Conservation (phyloP, 495 filamentous ascomycete genomes). For the Talaromyces adpressus region DNA sequence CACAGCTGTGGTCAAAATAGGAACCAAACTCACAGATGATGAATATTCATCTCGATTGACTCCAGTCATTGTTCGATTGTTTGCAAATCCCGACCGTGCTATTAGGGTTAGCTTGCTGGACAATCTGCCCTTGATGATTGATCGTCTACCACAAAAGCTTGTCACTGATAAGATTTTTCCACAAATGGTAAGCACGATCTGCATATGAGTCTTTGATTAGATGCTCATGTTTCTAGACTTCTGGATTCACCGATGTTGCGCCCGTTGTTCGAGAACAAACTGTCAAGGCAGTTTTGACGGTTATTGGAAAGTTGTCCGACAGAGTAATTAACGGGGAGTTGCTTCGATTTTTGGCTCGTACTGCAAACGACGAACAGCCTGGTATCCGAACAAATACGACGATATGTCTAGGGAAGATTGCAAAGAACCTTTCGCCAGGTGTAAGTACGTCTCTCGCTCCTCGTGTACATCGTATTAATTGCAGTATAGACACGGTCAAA, state of each 20-base stretch:
- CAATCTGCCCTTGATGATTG: conserved; percentile 85
- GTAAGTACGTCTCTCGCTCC: conserved; percentile 25
- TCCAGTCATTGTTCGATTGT: conserved; percentile 80
- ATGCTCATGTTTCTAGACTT: conserved; percentile 45
- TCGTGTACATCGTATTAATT: conserved; percentile 13
- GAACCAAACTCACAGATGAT: conserved; percentile 74
- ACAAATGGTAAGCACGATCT: conserved; percentile 58
- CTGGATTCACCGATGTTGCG: conserved; percentile 86
- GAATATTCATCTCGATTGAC: conserved; percentile 82
- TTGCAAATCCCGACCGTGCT: conserved; percentile 85
- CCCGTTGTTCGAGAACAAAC: conserved; percentile 93
- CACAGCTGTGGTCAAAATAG: conserved; percentile 79
- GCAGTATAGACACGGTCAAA: conserved; percentile 60
- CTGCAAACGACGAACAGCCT: conserved; percentile 94
- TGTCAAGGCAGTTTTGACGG: conserved; percentile 79
- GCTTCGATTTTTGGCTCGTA: conserved; percentile 85
- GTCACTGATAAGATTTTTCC: conserved; percentile 97
- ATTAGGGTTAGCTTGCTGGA: conserved; percentile 88
- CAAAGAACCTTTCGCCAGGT: conserved; percentile 72
- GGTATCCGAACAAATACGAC: conserved; percentile 97
- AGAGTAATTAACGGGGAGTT: conserved; percentile 90
- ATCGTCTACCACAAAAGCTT: conserved; percentile 77
- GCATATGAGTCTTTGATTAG: neutral
- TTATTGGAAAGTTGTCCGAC: conserved; percentile 86
- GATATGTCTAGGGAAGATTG: conserved; percentile 93